Conservation (phyloP, 2,329 filamentous ascomycete genomes). For the Pestalotiopsis fici region DNA sequence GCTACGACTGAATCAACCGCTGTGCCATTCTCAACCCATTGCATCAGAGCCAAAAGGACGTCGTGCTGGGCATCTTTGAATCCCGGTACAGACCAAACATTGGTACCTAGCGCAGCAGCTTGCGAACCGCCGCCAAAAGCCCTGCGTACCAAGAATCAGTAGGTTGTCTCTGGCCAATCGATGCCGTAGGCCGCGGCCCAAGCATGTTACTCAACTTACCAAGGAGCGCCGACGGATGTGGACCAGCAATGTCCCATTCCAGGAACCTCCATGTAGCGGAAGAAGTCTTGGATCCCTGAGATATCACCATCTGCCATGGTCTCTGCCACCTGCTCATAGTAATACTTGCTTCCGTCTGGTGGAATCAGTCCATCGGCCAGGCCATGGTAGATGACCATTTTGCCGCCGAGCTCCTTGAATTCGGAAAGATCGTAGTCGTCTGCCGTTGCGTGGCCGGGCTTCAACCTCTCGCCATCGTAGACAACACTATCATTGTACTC, state of each 20-base stretch:
- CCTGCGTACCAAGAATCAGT: conserved; percentile 16
- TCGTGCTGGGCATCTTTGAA: conserved; percentile 27
- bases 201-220: background rate
- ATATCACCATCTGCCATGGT: conserved; percentile 23
- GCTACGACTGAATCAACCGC: conserved; percentile 8
- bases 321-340: conserved; percentile 15
- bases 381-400: conserved; percentile 31
- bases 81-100: conserved; percentile 24
- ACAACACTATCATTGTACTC: conserved; percentile 11
- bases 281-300: conserved; percentile 40
- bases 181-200: background rate
- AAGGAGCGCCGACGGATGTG: conserved; percentile 12
- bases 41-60: conserved; percentile 25
- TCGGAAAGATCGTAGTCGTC: conserved; percentile 21
- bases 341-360: conserved; percentile 14
- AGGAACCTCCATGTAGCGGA: conserved; percentile 34
- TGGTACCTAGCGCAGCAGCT: conserved; percentile 15
- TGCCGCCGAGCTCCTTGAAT: conserved; percentile 22
- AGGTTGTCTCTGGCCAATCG: no score
- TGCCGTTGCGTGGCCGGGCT: conserved; percentile 10
- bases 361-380: conserved; percentile 25
- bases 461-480: conserved; percentile 1
- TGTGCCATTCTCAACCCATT: conserved; percentile 29
- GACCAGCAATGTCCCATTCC: conserved; percentile 44
- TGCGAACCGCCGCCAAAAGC: conserved; percentile 21